phyloP scores from a whole-genome alignment of 2,329 filamentous ascomycete genomes.

The Cladosporium sp. region DNA sequence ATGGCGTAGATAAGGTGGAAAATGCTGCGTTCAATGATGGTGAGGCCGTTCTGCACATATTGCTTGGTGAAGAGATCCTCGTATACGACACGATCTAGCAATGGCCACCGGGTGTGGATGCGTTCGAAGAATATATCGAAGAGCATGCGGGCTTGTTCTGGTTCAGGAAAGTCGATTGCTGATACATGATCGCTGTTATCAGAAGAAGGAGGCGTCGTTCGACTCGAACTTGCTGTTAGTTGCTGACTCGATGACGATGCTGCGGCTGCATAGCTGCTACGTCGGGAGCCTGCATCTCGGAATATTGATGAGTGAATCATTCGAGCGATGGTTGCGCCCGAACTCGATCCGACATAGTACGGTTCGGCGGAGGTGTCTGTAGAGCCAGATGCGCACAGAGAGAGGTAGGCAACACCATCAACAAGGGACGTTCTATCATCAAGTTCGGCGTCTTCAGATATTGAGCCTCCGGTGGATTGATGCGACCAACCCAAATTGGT shows the following conservation, averaged over 20 bases:
- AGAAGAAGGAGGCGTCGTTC: not conserved
- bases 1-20: constrained; percentile 32
- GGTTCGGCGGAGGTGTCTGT: constrained; percentile 10
- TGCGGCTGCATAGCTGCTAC: not conserved
- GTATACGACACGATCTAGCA: constrained; percentile 9
- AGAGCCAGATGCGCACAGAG: constrained; percentile 8
- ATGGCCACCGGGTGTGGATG: constrained; percentile 12
- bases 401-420: constrained; percentile 11
- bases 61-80: constrained; percentile 9
- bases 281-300: not conserved
- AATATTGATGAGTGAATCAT: constrained; percentile 11
- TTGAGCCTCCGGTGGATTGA: not conserved
- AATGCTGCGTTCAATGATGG: constrained; percentile 7
- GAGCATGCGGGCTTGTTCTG: constrained; percentile 4
- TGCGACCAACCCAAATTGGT: not conserved
- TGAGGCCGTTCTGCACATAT: not conserved
- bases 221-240: not conserved
- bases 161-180: not conserved
- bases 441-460: not conserved
- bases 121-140: constrained; percentile 12
- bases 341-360: constrained; percentile 10
- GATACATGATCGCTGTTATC: no score
- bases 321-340: constrained; percentile 9
- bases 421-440: constrained; percentile 4
- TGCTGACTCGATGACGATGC: not conserved